These are phyloP conservation scores for Paratinospora sagittata DNA, from an alignment of 164 flowering plant genomes.

Conservation along the genomic window DNA sequence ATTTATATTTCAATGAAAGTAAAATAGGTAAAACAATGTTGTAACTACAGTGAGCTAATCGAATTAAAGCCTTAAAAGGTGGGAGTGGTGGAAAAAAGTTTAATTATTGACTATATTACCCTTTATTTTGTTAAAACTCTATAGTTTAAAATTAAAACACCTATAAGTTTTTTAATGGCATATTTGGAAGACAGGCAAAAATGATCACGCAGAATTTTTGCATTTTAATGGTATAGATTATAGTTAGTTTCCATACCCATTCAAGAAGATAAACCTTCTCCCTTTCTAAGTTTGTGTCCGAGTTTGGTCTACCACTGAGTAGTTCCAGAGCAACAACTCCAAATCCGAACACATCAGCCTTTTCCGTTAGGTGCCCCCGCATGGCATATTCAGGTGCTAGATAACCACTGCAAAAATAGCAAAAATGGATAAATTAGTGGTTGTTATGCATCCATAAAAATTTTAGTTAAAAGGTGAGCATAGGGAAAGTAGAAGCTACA, in stretches of 20 bases:
- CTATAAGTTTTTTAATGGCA: too few species aligned
- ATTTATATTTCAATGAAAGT: too few species aligned
- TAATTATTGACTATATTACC: too few species aligned
- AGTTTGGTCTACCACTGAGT: constrained; percentile 26
- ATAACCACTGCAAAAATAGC: constrained; percentile 21
- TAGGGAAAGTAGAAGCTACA: constrained; percentile 18
- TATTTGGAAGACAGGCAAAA: too few species aligned
- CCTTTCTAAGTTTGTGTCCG: constrained; percentile 17
- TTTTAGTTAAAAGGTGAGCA: not conserved
- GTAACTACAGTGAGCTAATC: too few species aligned
- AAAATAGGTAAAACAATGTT: too few species aligned
- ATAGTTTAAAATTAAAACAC: too few species aligned
- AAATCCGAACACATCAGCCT: constrained; percentile 30
- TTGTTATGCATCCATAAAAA: not conserved
- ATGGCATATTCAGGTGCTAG: constrained; percentile 34
- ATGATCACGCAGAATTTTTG: too few species aligned
- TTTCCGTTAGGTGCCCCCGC: constrained; percentile 32
- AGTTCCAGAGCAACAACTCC: constrained; percentile 30
- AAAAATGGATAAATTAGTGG: not conserved
- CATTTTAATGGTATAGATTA: too few species aligned
- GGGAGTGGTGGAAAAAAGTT: too few species aligned
- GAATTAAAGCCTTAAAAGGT: too few species aligned
- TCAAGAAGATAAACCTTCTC: constrained; percentile 27
- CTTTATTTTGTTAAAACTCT: too few species aligned
- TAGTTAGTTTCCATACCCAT: constrained; percentile 20